Conservation (phyloP, 2,329 filamentous ascomycete genomes). For the Parascedosporium putredinis region DNA sequence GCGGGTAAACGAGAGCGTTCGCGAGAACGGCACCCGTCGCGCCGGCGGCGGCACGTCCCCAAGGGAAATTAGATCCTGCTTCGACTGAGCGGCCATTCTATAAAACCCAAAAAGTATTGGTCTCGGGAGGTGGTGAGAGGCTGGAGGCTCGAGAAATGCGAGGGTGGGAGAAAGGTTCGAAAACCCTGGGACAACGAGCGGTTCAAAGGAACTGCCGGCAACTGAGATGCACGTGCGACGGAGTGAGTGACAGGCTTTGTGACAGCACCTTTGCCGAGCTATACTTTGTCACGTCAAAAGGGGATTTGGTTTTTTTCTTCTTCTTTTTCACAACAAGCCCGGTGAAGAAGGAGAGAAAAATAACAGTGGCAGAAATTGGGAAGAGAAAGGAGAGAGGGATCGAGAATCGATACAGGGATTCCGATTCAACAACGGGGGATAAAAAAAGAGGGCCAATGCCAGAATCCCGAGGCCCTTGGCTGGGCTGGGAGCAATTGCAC, state of each 20-base stretch:
- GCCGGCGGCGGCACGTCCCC: slow-evolving; percentile 87
- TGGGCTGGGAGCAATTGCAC: not conserved
- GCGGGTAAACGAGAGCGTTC: slow-evolving; percentile 89
- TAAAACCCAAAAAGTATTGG: not conserved
- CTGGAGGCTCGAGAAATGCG: too few species aligned
- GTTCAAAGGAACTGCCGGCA: not conserved
- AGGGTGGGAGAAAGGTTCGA: not conserved
- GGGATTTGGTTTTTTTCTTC: not conserved
- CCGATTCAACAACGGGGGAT: not conserved
- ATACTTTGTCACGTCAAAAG: too few species aligned
- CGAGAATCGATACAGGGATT: not conserved
- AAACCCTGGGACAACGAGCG: not conserved
- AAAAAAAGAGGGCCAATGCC: not conserved
- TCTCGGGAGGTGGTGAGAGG: too few species aligned
- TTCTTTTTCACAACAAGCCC: not conserved
- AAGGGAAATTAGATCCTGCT: slow-evolving; percentile 69
- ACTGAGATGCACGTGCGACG: not conserved
- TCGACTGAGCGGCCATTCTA: slow-evolving; percentile 46
- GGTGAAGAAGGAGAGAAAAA: not conserved
- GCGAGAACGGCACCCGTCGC: slow-evolving; percentile 88
- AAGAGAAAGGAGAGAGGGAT: not conserved
- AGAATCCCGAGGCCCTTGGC: not conserved
- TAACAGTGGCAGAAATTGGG: not conserved
- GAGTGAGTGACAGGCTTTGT: too few species aligned
- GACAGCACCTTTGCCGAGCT: too few species aligned